Evolutionary conservation across 2,329 filamentous ascomycete species (phyloP).

Genomic region (Aspergillus hiratsukae): DNA sequence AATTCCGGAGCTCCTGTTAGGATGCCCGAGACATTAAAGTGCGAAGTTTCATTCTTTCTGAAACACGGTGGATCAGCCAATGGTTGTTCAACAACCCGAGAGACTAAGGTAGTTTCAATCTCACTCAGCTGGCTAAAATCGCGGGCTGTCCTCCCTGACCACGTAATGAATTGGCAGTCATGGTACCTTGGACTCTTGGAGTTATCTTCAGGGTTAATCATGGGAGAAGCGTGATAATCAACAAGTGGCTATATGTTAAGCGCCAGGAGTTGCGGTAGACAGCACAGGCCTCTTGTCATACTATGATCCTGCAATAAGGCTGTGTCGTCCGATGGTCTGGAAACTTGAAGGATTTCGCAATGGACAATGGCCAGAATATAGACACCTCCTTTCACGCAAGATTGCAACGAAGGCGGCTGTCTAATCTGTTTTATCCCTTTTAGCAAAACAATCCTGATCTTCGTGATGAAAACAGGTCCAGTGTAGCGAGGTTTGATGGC

Average conservation of each 20-base stretch:
- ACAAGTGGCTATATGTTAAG: background rate
- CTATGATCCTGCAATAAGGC: background rate
- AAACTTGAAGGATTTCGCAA: background rate
- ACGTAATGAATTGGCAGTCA: background rate
- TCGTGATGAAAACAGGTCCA: background rate
- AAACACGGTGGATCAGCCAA: background rate
- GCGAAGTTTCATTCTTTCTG: background rate
- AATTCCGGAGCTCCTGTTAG: background rate
- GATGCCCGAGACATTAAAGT: background rate
- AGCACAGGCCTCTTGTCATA: background rate
- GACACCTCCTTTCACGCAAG: background rate
- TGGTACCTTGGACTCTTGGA: too few relatives aligned
- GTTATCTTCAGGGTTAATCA: background rate
- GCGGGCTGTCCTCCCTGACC: background rate
- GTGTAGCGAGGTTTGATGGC: background rate
- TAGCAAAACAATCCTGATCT: background rate
- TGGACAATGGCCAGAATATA: background rate
- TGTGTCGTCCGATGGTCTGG: background rate
- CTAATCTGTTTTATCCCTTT: too few relatives aligned
- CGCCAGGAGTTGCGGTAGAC: background rate
- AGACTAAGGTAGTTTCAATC: background rate
- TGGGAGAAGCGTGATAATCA: background rate
- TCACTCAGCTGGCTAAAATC: background rate
- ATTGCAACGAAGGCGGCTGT: background rate
- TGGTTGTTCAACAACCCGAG: background rate